Conservation (phyloP, 768 basidiomycete species). For the Panaeolus papilionaceus region DNA sequence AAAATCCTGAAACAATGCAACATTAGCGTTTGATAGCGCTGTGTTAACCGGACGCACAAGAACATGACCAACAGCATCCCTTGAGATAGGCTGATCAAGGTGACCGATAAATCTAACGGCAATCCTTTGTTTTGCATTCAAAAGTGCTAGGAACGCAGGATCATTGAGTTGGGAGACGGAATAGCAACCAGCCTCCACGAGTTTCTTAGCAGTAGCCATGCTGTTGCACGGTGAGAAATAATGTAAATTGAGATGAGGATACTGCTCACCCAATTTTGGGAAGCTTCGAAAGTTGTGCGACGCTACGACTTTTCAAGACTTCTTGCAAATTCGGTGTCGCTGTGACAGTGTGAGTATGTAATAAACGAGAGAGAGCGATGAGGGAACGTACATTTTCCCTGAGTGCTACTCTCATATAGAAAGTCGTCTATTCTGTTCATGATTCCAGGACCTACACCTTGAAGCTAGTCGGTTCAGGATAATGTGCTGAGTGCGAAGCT, state of each 20-base stretch:
- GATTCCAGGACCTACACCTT: slow-evolving; percentile 49
- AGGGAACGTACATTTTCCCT: slow-evolving; percentile 38
- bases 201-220: slow-evolving; percentile 43
- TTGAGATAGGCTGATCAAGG: slow-evolving; percentile 40
- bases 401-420: slow-evolving; percentile 34
- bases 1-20: slow-evolving; percentile 46
- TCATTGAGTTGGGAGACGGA: slow-evolving; percentile 47
- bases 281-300: slow-evolving; percentile 41
- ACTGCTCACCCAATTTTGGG: slow-evolving; percentile 54
- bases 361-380: neutral
- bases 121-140: slow-evolving; percentile 45
- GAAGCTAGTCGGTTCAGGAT: slow-evolving; percentile 31
- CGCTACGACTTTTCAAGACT: slow-evolving; percentile 33
- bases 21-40: slow-evolving; percentile 1
- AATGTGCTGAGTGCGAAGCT: neutral
- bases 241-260: slow-evolving; percentile 2
- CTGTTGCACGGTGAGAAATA: slow-evolving; percentile 27
- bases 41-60: slow-evolving; percentile 40
- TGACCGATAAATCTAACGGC: slow-evolving; percentile 48
- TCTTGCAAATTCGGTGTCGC: slow-evolving; percentile 25
- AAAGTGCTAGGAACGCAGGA: slow-evolving; percentile 42
- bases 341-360: slow-evolving; percentile 14
- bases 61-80: slow-evolving; percentile 50
- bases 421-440: slow-evolving; percentile 50
- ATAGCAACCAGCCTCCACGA: slow-evolving; percentile 57